A percentile compares a stretch with the other conserved stretches of the same genome.
Evolutionary conservation across 768 basidiomycete genomes (phyloP).

Genomic region (Boletus rubropictus): DNA sequence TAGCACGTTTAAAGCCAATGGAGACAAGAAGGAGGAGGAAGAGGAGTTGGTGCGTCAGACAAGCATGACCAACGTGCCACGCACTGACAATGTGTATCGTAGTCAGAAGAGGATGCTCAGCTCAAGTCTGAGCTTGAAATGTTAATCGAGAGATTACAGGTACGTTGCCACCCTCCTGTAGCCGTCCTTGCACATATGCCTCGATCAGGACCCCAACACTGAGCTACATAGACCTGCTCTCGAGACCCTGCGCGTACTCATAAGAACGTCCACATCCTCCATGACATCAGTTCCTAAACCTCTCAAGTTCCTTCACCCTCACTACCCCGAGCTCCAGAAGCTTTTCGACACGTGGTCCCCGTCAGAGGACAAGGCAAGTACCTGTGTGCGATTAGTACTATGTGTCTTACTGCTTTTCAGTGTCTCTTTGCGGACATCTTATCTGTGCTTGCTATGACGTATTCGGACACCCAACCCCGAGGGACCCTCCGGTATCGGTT

Average conservation of each 20-base stretch:
- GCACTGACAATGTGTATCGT: constrained; percentile 5
- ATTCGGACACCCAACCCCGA: constrained; percentile 94
- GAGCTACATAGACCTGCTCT: constrained; percentile 83
- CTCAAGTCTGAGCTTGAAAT: constrained; percentile 94
- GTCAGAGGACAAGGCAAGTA: constrained; percentile 60
- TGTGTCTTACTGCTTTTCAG: constrained; percentile 35
- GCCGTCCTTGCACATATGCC: constrained; percentile 12
- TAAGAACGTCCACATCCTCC: constrained; percentile 93
- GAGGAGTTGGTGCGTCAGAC: constrained; percentile 64
- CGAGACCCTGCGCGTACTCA: constrained; percentile 88
- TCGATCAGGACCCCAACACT: constrained; percentile 75
- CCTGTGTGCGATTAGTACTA: not conserved
- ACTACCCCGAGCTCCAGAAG: constrained; percentile 80
- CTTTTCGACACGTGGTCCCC: constrained; percentile 77
- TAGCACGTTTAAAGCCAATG: constrained; percentile 50
- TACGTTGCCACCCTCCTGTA: constrained; percentile 31
- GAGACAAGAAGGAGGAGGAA: constrained; percentile 53
- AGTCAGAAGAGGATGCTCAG: constrained; percentile 95
- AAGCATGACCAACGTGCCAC: constrained; percentile 7
- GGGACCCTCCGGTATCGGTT: constrained; percentile 94
- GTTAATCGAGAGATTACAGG: constrained; percentile 91
- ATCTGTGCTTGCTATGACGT: constrained; percentile 98
- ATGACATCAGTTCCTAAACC: constrained; percentile 99
- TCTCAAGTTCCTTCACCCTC: constrained; percentile 93
- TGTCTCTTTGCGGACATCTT: constrained; percentile 94